Evolutionary conservation across 148 eudicot genomes (phyloP).

Genomic region (Mesembryanthemum crystallinum): DNA sequence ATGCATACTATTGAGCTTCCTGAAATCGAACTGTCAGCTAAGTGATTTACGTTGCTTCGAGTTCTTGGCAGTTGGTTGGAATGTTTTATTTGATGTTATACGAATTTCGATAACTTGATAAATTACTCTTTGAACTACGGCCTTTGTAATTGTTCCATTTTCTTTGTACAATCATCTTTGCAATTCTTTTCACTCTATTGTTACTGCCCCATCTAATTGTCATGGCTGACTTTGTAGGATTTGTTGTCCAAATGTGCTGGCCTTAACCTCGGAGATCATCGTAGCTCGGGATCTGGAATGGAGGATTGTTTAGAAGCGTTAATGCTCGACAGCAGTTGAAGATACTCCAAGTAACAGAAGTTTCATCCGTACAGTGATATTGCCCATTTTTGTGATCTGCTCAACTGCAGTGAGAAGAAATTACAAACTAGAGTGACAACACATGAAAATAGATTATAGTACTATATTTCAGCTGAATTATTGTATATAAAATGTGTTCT

Average conservation of each 20-base stretch:
- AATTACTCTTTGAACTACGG: too few relatives aligned
- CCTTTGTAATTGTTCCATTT: too few relatives aligned
- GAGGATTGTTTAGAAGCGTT: conserved; percentile 20
- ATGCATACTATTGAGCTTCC: too few relatives aligned
- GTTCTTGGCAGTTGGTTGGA: too few relatives aligned
- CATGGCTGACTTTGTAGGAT: conserved; percentile 24
- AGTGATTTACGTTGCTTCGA: too few relatives aligned
- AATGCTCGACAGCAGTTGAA: conserved; percentile 6
- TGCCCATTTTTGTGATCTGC: not conserved
- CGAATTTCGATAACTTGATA: too few relatives aligned
- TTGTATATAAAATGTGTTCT: too few relatives aligned
- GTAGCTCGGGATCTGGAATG: conserved; percentile 18
- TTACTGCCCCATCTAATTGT: not conserved
- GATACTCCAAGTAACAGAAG: not conserved
- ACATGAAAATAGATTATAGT: not conserved
- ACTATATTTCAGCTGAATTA: not conserved
- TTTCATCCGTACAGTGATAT: not conserved
- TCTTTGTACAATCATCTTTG: too few relatives aligned
- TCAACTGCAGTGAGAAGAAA: not conserved
- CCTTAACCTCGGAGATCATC: conserved; percentile 26
- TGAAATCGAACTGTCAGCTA: not conserved
- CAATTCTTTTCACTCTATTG: too few relatives aligned
- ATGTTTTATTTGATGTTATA: too few relatives aligned
- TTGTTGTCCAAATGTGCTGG: conserved; percentile 35
- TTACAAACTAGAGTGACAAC: not conserved